Evolutionary conservation across 768 basidiomycete genomes (phyloP), one percentile per base, ranked within the genome.

Genomic region (Pseudohyphozyma bogoriensis): DNA sequence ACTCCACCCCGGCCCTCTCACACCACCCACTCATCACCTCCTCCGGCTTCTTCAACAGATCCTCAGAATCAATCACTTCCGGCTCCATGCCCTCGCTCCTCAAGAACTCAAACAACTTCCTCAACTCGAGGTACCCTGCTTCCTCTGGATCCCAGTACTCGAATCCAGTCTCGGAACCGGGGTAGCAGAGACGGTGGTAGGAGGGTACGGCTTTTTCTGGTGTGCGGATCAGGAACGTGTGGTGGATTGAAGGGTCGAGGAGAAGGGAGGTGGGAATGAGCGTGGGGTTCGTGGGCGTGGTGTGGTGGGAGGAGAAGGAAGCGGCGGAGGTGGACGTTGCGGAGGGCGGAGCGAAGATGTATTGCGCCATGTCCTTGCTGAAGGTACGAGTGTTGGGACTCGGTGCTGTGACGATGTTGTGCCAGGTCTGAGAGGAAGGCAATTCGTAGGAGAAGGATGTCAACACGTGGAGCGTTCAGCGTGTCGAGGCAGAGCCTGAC

Each of bases 141-240:
- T 71, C 70, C 29, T 51, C 33, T 5, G 57, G 55, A 42, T 70
- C 69, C 26, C 69, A 71, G 32, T 62, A 70, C 29, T 71, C 65
- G 62, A 71, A 71, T 1, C 68, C 69, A 4, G 70, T 71, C 16
- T 62, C 51, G 10, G 59, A 55, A n/a, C 65, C 68, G 18, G 68
- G 68, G 42, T 55, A 60, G 55, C 70, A 71, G 16, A 71, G 63
- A 5, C 65, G 58, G 18, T 65, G 60, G 59, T 69, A 69, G 0
- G 69, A 68, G 3, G 69, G 69, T 3, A 70, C 63, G 31, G 70
- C 70, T 33, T 69, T 70, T 20, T 39, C 12, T 6, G 70, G 70
- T 18, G 68, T 64, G 10, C 70, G 66, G 51, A 71, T 69, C 18
- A 71, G 62, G 64, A 71, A 71, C 24, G 70, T 69, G 63, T 71